Conservation (phyloP, 345 rosid genomes). For the Heritiera littoralis region DNA sequence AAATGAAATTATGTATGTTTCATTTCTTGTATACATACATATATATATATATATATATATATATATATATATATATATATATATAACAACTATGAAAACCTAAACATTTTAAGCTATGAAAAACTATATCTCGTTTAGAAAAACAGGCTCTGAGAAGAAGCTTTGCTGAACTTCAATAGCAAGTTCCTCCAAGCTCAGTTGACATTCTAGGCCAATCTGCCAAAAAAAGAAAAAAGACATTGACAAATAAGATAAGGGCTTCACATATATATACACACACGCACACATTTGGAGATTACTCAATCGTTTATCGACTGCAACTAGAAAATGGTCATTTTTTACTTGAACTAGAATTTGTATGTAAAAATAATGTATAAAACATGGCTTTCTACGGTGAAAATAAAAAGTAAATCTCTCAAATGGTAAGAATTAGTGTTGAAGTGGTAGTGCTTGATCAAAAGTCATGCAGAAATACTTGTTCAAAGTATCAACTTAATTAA, state of each 20-base stretch:
- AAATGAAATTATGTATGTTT: constrained; percentile 7
- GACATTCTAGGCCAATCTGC: constrained; percentile 75
- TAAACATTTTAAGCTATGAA: neutral
- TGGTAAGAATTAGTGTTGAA: neutral
- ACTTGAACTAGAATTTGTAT: neutral
- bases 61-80: too few species aligned
- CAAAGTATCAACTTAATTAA: neutral
- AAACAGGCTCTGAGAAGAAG: constrained; percentile 33
- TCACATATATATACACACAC: neutral
- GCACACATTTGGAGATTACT: neutral
- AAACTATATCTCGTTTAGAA: constrained; percentile 2
- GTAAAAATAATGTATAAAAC: neutral
- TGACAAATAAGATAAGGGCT: neutral
- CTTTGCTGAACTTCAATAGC: constrained; percentile 73
- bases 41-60: neutral
- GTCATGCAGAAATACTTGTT: neutral
- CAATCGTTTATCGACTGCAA: neutral
- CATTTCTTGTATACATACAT: neutral
- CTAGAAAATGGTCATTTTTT: neutral
- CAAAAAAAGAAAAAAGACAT: neutral
- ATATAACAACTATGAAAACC: too few species aligned
- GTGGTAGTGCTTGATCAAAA: neutral
- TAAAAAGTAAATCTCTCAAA: neutral
- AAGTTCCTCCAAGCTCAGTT: constrained; percentile 84
- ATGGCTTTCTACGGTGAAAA: neutral